Base-by-base conservation (phyloP, 139 green algal species). In the Diplosphaera chodatii region DNA sequence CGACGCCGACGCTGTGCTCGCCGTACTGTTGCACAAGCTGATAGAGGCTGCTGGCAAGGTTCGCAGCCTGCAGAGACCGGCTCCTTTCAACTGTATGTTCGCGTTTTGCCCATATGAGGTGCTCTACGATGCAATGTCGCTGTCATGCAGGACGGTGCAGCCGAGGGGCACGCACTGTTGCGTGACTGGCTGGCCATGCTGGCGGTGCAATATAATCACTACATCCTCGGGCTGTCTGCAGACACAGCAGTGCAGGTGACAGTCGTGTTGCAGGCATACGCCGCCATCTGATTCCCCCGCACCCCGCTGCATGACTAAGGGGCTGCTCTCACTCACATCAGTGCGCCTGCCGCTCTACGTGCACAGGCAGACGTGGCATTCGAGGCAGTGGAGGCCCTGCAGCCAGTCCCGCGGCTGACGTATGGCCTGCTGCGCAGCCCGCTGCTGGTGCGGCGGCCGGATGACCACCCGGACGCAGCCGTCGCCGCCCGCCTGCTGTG, bases 161-260 rank as follows among this genome's bases (percentile, higher is more conserved):
- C 55, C 0, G 83, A 91, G 68, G 92, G 83, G 0, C 81, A 86
- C 1, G 64, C 90, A 63, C 84, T 97, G 74, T 79, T 98, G 65
- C 79, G 87, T 8, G 92, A 97, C 79, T 97, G 93, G 92, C 83
- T 97, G 48, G 84, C 90, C 16, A 82, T 90, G 33, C 71, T 97
- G 28, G 82, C 80, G 4, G 84, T 85, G 30, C 81, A 82, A 66
- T 92, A 91, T 80, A 87, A 94, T 73, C 40, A 77, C 32, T 41
- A 76, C 32, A 78, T 69, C 5, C 4, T 29, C 29, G 22, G 40
- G 29, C 56, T 62, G 30, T 72, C 40, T 10, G 30, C 22, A 28
- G 18, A 55, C 67, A 22, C 37, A 28, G 21, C 28, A 27, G 40
- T 27, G 63, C 37, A 68, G 63, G 40, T 67, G 25, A 32, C 10